A percentile compares a stretch with the other conserved stretches of the same genome.
These are phyloP conservation scores for Tetragonia tetragonoides DNA, from an alignment of 148 eudicot genomes.

Conservation along the genomic window DNA sequence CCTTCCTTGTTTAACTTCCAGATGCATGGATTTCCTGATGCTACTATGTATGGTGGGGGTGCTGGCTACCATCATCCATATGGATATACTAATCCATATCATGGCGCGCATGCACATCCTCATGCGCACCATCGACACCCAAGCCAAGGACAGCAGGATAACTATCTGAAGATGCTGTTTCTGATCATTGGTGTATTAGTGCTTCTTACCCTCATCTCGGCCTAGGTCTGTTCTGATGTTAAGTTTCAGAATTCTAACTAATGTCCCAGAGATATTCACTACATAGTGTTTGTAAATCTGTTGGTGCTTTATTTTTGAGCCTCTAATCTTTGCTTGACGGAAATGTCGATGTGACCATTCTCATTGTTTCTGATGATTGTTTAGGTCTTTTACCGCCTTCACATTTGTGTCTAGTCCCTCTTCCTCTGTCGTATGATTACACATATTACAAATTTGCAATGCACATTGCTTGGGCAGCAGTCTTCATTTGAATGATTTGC, in stretches of 20 bases:
- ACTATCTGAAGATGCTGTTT: constrained; percentile 29
- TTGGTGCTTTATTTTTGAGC: not conserved
- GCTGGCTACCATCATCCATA: constrained; percentile 15
- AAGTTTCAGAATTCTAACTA: not conserved
- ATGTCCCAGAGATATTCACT: not conserved
- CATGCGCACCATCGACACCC: constrained; percentile 24
- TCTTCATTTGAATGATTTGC: no score
- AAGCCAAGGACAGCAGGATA: constrained; percentile 26
- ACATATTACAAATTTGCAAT: no score
- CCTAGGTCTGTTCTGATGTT: constrained; percentile 17
- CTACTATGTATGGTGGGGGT: constrained; percentile 35
- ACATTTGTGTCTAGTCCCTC: not conserved
- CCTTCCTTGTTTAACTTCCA: constrained; percentile 52
- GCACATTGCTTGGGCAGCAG: no score
- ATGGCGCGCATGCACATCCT: constrained; percentile 9
- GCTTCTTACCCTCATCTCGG: constrained; percentile 26
- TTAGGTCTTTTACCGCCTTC: not conserved
- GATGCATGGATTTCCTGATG: constrained; percentile 50
- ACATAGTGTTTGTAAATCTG: not conserved
- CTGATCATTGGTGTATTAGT: constrained; percentile 28
- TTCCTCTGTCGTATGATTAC: not conserved
- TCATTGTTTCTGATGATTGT: not conserved
- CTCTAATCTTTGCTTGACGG: not conserved
- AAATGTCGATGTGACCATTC: not conserved
- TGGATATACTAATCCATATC: constrained; percentile 15